Conservation (phyloP, 2,329 filamentous ascomycete species). For the Macrophomina tecta region DNA sequence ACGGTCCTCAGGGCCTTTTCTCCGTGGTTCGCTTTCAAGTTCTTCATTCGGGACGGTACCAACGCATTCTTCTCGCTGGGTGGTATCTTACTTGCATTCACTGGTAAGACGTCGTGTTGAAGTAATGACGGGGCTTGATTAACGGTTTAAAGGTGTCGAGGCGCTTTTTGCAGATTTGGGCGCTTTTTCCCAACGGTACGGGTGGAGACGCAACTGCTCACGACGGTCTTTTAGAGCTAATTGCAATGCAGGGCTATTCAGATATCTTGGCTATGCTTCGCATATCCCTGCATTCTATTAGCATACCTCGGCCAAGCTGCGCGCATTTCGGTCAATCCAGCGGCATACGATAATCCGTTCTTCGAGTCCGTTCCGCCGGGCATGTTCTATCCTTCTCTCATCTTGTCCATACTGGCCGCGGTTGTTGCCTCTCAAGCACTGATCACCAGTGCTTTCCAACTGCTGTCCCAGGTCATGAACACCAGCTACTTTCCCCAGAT, state of each 20-base stretch:
- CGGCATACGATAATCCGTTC: constrained; percentile 74
- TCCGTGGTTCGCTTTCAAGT: constrained; percentile 64
- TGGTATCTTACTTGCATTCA: constrained; percentile 77
- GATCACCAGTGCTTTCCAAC: constrained; percentile 73
- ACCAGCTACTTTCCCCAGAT: constrained; percentile 77
- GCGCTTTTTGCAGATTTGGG: constrained; percentile 79
- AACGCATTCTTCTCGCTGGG: constrained; percentile 70
- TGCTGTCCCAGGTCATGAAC: constrained; percentile 75
- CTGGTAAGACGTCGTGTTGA: constrained; percentile 50
- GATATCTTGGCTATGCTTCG: constrained; percentile 72
- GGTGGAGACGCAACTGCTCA: neutral
- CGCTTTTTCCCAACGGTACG: constrained; percentile 65
- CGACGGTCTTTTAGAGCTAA: neutral
- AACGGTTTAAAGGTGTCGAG: constrained; percentile 58
- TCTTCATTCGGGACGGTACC: constrained; percentile 64
- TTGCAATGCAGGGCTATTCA: constrained; percentile 64
- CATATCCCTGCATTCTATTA: constrained; percentile 70
- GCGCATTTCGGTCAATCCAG: constrained; percentile 66
- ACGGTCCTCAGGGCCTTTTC: constrained; percentile 60
- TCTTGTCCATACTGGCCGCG: constrained; percentile 72
- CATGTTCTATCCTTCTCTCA: constrained; percentile 70
- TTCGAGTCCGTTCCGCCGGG: constrained; percentile 73
- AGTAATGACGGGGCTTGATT: neutral
- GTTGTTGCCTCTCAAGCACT: constrained; percentile 81
- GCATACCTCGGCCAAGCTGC: constrained; percentile 78